phyloP scores from a whole-genome alignment of 1,284 basidiomycete species.

The Gymnopus androsaceus region DNA sequence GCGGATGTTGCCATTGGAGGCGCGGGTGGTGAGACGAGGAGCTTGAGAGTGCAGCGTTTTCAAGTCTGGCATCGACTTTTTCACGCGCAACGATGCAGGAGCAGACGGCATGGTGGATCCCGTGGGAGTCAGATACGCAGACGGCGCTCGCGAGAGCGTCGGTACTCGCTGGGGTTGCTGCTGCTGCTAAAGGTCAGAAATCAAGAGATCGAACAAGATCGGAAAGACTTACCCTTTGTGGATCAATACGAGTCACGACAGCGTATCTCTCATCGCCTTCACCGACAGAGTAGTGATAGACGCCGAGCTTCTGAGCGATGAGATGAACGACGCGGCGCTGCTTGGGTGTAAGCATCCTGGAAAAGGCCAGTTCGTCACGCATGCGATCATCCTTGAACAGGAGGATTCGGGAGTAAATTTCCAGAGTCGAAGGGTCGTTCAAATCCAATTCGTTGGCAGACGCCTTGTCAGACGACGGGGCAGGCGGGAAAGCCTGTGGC shows the following conservation, averaged over 20 bases:
- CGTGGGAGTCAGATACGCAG: slow-evolving; percentile 64
- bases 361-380: slow-evolving; percentile 97
- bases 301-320: slow-evolving; percentile 92
- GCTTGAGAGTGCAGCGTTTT: slow-evolving; percentile 81
- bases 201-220: slow-evolving; percentile 15
- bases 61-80: slow-evolving; percentile 96
- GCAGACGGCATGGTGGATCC: slow-evolving; percentile 39
- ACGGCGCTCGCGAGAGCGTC: slow-evolving; percentile 75
- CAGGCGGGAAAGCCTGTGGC: slow-evolving; percentile 49
- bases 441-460: slow-evolving; percentile 81
- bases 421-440: slow-evolving; percentile 93
- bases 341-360: slow-evolving; percentile 79
- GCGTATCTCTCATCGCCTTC: slow-evolving; percentile 92
- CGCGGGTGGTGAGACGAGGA: slow-evolving; percentile 77
- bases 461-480: slow-evolving; percentile 63
- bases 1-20: slow-evolving; percentile 89
- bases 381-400: slow-evolving; percentile 98
- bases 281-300: slow-evolving; percentile 93
- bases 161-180: slow-evolving; percentile 40
- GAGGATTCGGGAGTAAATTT: slow-evolving; percentile 95
- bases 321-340: slow-evolving; percentile 94
- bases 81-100: slow-evolving; percentile 71
- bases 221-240: slow-evolving; percentile 59
- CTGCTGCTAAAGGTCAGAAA: slow-evolving; percentile 32
- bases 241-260: slow-evolving; percentile 86